These are phyloP conservation scores for Aspergillus latus DNA, from an alignment of 2,329 filamentous ascomycete genomes.

Conservation along the genomic window DNA sequence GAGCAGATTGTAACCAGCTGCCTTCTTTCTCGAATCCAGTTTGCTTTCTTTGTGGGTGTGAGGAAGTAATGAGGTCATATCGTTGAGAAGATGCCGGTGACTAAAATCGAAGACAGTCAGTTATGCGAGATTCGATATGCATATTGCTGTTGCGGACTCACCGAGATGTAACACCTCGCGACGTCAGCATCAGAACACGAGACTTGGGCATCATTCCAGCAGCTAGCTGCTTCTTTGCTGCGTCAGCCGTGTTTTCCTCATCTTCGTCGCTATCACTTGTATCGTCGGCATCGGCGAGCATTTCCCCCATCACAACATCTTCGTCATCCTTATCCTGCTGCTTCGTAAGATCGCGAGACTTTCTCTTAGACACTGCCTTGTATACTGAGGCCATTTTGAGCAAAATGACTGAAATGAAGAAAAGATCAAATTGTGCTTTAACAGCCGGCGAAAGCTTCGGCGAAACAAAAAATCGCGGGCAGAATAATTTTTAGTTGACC, in stretches of 20 bases:
- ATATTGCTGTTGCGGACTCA: slow-evolving; percentile 39
- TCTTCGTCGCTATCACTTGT: slow-evolving; percentile 42
- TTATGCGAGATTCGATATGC: not conserved
- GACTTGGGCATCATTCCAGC: slow-evolving; percentile 45
- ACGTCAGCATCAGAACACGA: slow-evolving; percentile 84
- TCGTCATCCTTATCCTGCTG: slow-evolving; percentile 51
- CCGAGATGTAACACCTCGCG: slow-evolving; percentile 87
- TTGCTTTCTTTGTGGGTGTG: slow-evolving; percentile 94
- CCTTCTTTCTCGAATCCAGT: slow-evolving; percentile 86
- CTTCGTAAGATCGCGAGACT: slow-evolving; percentile 48
- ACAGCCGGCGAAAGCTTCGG: slow-evolving; percentile 22
- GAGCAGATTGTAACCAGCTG: slow-evolving; percentile 62
- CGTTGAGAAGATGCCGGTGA: slow-evolving; percentile 89
- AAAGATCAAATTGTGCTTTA: slow-evolving; percentile 15
- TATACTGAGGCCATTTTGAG: slow-evolving; percentile 68
- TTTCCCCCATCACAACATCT: slow-evolving; percentile 40
- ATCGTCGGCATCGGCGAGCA: slow-evolving; percentile 38
- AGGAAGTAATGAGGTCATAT: slow-evolving; percentile 83
- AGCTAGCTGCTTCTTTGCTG: slow-evolving; percentile 35
- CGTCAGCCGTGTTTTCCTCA: slow-evolving; percentile 29
- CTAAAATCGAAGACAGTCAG: slow-evolving; percentile 47
- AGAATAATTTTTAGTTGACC: slow-evolving; percentile 39
- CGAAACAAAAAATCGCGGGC: slow-evolving; percentile 34
- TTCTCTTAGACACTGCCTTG: slow-evolving; percentile 67
- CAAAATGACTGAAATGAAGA: slow-evolving; percentile 15